Base-by-base conservation (phyloP, 2,329 filamentous ascomycete genomes). In the Penicillium sp. region DNA sequence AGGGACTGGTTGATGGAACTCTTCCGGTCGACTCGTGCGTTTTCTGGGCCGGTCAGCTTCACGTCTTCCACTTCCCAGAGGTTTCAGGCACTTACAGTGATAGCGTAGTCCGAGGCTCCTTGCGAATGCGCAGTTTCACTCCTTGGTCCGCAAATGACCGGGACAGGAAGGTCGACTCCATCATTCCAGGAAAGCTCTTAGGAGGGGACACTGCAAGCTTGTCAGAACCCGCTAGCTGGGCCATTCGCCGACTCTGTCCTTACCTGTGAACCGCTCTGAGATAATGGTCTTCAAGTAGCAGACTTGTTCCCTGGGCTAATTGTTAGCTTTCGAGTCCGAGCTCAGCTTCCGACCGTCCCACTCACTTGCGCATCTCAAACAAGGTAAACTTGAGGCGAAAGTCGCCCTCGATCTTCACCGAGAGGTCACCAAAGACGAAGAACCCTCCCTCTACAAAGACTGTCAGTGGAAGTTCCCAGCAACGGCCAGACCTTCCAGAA, bases 401-500 rank as follows among this genome's bases (percentile, higher is more conserved):
- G 16, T 75, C 77, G 27, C 90, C 90, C 60, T 87, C 81, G 19
- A 83, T 76, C 64, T 86, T 86, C 52, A 92, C 83, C 0, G 88
- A 93, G 18, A 95, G 76, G 68, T 95, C 89, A 4, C 87, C 87
- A 69, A 95, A 95, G n/a, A 95, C 85, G 63, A 95, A 95, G 72
- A 90, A 95, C 0, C 85, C 89, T 10, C 87, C 87, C 68, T 93
- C 88, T 73, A 52, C n/a, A 52, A 42, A 54, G 11, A 4, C 1
- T 3, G 31, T 48, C 33, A 55, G 43, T 33, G 4, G 33, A 38
- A 19, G 14, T 27, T 35, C n/a, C 18, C 13, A 9, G 13, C 13
- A 10, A 4, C 11, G 4, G 14, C 7, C 4, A 33, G 28, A 31
- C 16, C 7, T 22, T 27, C 30, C 33, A 34, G 35, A 22, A 65